Base-by-base conservation (phyloP, 164 flowering plant genomes). In the Protea cynaroides region DNA sequence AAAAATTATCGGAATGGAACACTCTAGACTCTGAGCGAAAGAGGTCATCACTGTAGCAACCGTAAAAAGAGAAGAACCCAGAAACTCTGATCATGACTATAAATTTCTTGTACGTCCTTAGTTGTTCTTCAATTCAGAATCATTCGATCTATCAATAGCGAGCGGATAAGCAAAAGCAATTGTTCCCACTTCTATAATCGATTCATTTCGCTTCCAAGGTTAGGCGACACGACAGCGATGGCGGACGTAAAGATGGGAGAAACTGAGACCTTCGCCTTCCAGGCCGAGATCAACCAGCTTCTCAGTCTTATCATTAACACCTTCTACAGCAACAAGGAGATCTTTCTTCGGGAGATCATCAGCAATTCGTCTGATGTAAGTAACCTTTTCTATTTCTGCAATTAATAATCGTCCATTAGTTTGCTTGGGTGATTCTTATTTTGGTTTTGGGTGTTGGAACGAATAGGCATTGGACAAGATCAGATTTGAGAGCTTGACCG, bases 261-360 rank as follows among this genome's bases (percentile, higher is more conserved):
- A 0, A 58, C 69, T 0, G 85, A 82, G 77, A 82, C 81, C 18
- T 82, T 82, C 21, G 85, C 83, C 0, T 82, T 82, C 71, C 85
- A 81, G 75, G 85, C 85, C 18, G 85, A 81, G 78, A 81, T 81
- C 65, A 82, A 82, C 65, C 85, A 82, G 71, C 83, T 82, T 8
- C 69, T 82, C 29, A 77, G 81, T 23, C 69, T 82, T 25, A 82
- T 82, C 65, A 82, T 82, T 80, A 82, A 82, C 67, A 78, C 83
- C 19, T 82, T 82, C 62, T 82, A 82, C 73, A 79, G 80, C 74
- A 79, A 82, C 79, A 82, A 82, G 65, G 85, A 82, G 80, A 82
- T 82, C 37, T 82, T 82, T 52, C 80, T 82, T 17, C 78, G 85
- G 15, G 85, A 82, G 46, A 71, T 82, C 64, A 79, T 82, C 74